phyloP scores from a whole-genome alignment of 2,329 filamentous ascomycete species.

The Arthrobotrys iridis region DNA sequence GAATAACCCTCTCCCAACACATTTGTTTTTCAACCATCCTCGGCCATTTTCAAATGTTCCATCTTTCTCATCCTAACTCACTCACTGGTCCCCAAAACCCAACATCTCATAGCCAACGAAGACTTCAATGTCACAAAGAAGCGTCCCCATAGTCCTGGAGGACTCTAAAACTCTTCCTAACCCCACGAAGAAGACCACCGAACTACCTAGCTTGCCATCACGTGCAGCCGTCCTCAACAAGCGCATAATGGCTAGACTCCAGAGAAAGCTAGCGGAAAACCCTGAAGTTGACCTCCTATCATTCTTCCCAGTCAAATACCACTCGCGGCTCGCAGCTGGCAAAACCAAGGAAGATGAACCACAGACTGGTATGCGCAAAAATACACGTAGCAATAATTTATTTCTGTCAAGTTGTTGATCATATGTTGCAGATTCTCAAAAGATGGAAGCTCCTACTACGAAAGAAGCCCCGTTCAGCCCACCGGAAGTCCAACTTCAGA shows the following conservation, averaged over 20 bases:
- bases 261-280: constrained; percentile 4
- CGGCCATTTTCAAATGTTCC: background rate
- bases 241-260: constrained; percentile 19
- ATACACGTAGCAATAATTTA: background rate
- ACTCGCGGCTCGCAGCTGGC: constrained; percentile 22
- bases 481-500: constrained; percentile 15
- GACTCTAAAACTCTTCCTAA: background rate
- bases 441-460: constrained; percentile 1
- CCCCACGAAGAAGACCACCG: background rate
- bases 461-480: constrained; percentile 9
- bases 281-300: constrained; percentile 34
- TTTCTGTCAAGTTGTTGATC: constrained; percentile 16
- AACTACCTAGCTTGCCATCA: constrained; percentile 8
- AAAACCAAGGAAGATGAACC: constrained; percentile 26
- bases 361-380: constrained; percentile 15
- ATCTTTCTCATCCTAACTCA: background rate
- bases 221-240: constrained; percentile 24
- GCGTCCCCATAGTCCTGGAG: background rate
- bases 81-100: background rate
- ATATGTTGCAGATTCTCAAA: constrained; percentile 22
- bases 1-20: no score
- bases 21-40: no score
- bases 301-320: constrained; percentile 28
- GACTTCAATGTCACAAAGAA: background rate
- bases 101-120: background rate